Base-by-base conservation (phyloP, 495 filamentous ascomycete genomes). In the Penicillium maclennaniae region DNA sequence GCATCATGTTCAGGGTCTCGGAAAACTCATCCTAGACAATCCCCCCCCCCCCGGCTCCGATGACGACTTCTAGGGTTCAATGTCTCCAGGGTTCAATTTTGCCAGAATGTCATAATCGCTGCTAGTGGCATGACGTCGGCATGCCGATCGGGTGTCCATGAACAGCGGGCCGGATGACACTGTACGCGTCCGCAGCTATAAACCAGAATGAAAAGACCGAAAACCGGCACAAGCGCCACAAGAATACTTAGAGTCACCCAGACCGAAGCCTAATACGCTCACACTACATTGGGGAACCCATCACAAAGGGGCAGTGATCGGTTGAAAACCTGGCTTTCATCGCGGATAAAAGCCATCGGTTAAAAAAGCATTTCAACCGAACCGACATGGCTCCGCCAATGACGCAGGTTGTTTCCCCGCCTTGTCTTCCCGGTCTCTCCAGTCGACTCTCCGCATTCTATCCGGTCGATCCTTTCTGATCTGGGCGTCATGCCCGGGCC, bases 71-170 rank as follows among this genome's bases (percentile, higher is more conserved):
- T 19, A 10, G 6, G n/a, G n/a, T 6, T 40, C 16, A 19, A 40
- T 26, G n/a, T 25, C 21, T 27, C 38, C 19, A 10, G 6, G n/a
- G n/a, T 6, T 40, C 16, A 19, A 40, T 26, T 16, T 15, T 16
- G 15, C 5, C 20, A 27, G 14, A 34, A 34, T 14, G 7, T 2
- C 15, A 20, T 31, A 14, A 15, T 50, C 26, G 7, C 19, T 45
- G 26, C 42, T 21, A 28, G 31, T 51, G 38, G 6, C 42, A 65
- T 65, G 61, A 65, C 58, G 59, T 64, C 61, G 61, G 61, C 50
- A 65, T 62, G 55, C 61, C 61, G 59, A 64, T 59, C 44, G 39
- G 34, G 15, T n/a, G 36, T 43, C 41, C 27, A 14, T 34, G 5
- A 23, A 23, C 31, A 34, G 10, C 31, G 8, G 31, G 9, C 31